Evolutionary conservation across 2,329 filamentous ascomycete species (phyloP), one percentile per base, ranked within the genome.

Genomic region (Ceratocystis colombiana): DNA sequence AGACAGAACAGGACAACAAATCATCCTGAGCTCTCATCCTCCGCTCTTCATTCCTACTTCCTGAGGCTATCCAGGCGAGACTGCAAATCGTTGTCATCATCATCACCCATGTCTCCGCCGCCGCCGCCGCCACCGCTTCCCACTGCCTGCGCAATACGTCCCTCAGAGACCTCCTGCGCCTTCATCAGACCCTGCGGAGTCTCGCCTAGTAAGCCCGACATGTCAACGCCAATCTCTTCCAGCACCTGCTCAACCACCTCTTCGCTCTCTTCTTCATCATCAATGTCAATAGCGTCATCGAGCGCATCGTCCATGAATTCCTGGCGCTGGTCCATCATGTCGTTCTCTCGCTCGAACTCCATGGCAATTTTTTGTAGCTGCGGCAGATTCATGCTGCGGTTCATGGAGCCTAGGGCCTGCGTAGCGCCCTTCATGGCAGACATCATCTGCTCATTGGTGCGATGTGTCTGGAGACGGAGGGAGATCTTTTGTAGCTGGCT

Each of bases 261-360:
- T 71, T 99, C 94, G 44, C 92, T 90, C 75, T 97, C 94, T 72
- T 96, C 94, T 73, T 99, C 94, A 68, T 96, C 86, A 17, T 84
- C 85, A 46, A 96, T 80, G 28, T 95, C 94, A 72, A 94, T 96
- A 62, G 93, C 92, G 75, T 99, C 94, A 74, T 99, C 94, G 68
- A 99, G 94, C 22, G 91, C 93, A 76, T 97, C 94, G 74, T 97
- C 93, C 94, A 99, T 97, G 89, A 99, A 96, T 76, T 97, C 94
- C 75, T 97, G 92, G 70, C 94, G 84, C 77, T 97, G 91, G 72
- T 99, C 94, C 94, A 99, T 99, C 68, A 99, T 92, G 73, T 97
- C 94, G 77, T 97, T 99, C 77, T 99, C 94, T 72, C 90, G 88
- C 78, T 99, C 94, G 72, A 99, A 99, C 73, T 99, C 94, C 92